A percentile compares a stretch with the other conserved stretches of the same genome.
Conservation (phyloP, 129 eudicot species). For the Rutidosis leptorrhynchoides region DNA sequence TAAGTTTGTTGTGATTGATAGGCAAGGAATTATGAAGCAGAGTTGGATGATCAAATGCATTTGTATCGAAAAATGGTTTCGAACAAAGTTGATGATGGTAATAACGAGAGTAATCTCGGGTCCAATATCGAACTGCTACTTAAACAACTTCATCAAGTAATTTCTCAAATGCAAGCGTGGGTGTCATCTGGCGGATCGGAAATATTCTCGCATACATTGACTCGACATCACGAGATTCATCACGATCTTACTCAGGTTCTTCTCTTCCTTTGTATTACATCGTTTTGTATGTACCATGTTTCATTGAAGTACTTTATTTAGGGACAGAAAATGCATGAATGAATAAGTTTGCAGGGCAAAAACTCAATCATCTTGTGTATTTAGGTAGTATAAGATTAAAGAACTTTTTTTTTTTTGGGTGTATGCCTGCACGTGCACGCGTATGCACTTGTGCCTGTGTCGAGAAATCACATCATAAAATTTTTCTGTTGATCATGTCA, state of each 20-base stretch:
- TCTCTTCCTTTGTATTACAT: constrained; percentile 9
- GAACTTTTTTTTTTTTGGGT: no score
- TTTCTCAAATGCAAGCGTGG: constrained; percentile 93
- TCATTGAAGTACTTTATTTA: neutral
- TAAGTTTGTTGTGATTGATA: constrained; percentile 25
- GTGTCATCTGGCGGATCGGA: constrained; percentile 96
- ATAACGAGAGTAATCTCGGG: constrained; percentile 59
- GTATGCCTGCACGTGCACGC: no score
- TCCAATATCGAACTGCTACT: constrained; percentile 72
- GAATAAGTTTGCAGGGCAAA: no score
- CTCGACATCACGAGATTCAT: constrained; percentile 94
- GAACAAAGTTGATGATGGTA: constrained; percentile 55
- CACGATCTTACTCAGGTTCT: constrained; percentile 91
- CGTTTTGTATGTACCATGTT: neutral
- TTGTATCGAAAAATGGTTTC: constrained; percentile 72
- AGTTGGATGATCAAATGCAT: constrained; percentile 95
- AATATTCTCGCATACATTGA: constrained; percentile 93
- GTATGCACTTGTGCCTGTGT: no score
- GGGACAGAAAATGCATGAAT: neutral
- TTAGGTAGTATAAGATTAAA: no score
- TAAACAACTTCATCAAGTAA: constrained; percentile 83
- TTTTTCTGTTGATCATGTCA: neutral
- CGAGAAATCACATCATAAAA: neutral
- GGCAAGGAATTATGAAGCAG: constrained; percentile 99
- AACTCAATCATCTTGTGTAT: neutral